Conservation (phyloP, 2,329 filamentous ascomycete species). For the Helotiales sp. region DNA sequence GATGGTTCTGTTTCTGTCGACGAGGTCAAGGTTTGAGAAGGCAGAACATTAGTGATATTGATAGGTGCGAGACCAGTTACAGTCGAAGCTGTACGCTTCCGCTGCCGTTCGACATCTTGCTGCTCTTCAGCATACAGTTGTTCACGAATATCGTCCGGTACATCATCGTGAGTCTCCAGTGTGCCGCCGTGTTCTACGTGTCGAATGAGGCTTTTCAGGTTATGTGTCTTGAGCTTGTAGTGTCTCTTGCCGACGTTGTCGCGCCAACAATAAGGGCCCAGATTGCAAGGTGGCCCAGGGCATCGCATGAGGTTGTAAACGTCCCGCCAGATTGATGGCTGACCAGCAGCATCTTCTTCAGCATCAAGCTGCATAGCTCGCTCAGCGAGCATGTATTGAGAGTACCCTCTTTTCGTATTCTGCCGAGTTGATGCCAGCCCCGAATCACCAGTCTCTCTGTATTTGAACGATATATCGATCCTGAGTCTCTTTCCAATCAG, state of each 20-base stretch:
- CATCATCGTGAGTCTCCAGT: constrained; percentile 24
- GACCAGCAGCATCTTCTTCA: constrained; percentile 17
- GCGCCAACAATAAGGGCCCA: constrained; percentile 24
- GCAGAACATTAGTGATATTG: constrained; percentile 17
- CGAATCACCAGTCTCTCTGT: constrained; percentile 12
- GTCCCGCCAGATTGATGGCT: constrained; percentile 11
- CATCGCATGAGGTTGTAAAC: constrained; percentile 24
- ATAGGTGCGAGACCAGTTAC: constrained; percentile 5
- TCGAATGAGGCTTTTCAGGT: constrained; percentile 21
- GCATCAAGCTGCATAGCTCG: constrained; percentile 17
- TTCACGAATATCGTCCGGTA: constrained; percentile 19
- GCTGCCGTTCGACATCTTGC: constrained; percentile 19
- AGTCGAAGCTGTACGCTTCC: constrained; percentile 2
- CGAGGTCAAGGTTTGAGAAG: background rate
- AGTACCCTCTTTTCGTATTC: background rate
- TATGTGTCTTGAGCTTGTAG: constrained; percentile 22
- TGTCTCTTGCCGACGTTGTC: constrained; percentile 23
- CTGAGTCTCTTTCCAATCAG: constrained; percentile 21
- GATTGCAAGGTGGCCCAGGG: constrained; percentile 15
- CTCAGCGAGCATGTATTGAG: constrained; percentile 3
- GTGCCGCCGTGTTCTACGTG: constrained; percentile 17
- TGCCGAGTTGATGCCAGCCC: background rate
- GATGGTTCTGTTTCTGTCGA: background rate
- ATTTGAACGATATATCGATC: constrained; percentile 26
- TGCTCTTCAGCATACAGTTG: constrained; percentile 27